Evolutionary conservation across 176 grass and related monocot species (phyloP), one percentile per base, ranked within the genome.

Genomic region (Oropetium thomaeum): DNA sequence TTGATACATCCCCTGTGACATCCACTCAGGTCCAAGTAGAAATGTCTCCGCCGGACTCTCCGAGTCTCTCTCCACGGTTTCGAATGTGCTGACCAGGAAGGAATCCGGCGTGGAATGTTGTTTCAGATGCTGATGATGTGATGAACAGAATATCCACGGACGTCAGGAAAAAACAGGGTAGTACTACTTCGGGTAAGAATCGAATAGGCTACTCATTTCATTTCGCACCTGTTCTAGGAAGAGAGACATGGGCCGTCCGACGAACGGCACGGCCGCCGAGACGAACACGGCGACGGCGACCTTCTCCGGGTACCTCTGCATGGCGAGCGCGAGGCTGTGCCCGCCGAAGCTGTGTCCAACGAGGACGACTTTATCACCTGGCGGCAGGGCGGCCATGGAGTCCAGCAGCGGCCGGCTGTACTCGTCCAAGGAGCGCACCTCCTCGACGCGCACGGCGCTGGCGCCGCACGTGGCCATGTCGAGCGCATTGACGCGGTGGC

Each of bases 291-390:
- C 80, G 41, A 57, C 89, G 9, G 84, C 75, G 16, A 91, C 60
- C 27, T 73, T 87, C 1, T 87, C 64, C 1, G 76, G 89, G 45
- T 39, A 74, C 65, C 2, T 31, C 70, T 91, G 75, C 84, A 81
- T 87, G 75, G 88, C 84, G 4, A 84, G 25, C 25, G 88, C 74
- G 17, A 83, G 63, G 43, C 13, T 68, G 1, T 62, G 3, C 1
- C 88, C 71, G 15, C 88, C 84, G 17, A 80, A 65, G 81, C 79
- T 90, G 72, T 90, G 84, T 5, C 81, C 88, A 8, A 90, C 80
- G 35, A 90, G 55, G 25, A 90, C 33, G 8, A 70, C 80, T 62
- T 68, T 80, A 60, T 87, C 83, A 0, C 80, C 79, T 3, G 59
- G 23, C 19, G 71, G 27, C 43, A 71, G 12, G 13, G 43, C 55